phyloP scores from a whole-genome alignment of 768 basidiomycete genomes.

The Leucogyrophana mollusca region DNA sequence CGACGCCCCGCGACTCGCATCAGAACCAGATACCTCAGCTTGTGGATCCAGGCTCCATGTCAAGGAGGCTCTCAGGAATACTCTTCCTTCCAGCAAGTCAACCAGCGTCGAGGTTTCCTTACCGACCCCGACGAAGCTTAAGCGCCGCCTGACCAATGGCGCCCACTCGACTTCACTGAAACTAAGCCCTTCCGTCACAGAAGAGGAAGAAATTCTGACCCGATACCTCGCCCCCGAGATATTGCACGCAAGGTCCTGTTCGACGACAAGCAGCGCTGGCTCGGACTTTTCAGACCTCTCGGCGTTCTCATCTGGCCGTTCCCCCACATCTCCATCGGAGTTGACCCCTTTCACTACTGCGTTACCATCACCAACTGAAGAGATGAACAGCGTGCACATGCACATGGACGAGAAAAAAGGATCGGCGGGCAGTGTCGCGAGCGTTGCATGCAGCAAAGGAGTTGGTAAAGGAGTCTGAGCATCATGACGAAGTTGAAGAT shows the following conservation, averaged over 20 bases:
- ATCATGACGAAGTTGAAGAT: too few species aligned
- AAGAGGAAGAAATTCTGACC: too few species aligned
- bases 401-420: too few species aligned
- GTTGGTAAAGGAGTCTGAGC: too few species aligned
- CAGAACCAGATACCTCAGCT: background rate
- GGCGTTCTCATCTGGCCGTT: background rate
- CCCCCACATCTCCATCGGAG: background rate
- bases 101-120: background rate
- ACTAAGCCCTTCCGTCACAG: background rate
- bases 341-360: constrained; percentile 3
- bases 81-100: background rate
- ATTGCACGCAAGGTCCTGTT: too few species aligned
- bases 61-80: too few species aligned
- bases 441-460: too few species aligned
- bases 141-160: background rate
- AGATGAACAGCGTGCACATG: too few species aligned
- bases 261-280: background rate
- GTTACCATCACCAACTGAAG: constrained; percentile 8
- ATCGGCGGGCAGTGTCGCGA: too few species aligned
- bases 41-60: too few species aligned
- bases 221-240: too few species aligned
- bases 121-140: background rate
- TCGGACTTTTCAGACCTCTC: constrained; percentile 2
- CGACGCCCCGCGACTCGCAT: background rate
- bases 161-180: background rate